Conservation (phyloP, 345 rosid genomes). For the Pseudoturritis turrita region DNA sequence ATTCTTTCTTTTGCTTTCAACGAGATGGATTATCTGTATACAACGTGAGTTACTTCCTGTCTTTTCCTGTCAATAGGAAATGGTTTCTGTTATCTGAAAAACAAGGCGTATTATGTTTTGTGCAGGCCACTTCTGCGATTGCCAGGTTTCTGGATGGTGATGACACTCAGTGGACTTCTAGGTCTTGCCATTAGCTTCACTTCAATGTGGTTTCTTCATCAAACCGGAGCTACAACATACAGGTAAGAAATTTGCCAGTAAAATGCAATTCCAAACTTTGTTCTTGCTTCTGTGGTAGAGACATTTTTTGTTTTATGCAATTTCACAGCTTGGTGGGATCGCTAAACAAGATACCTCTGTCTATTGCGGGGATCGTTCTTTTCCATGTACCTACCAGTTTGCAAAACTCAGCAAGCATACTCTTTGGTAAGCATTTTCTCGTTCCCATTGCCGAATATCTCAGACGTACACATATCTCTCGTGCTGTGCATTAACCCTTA, state of each 20-base stretch:
- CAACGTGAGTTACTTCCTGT: slow-evolving; percentile 56
- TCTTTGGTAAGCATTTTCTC: slow-evolving; percentile 56
- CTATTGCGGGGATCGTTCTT: slow-evolving; percentile 76
- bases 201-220: slow-evolving; percentile 99
- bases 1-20: slow-evolving; percentile 71
- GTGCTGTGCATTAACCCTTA: slow-evolving; percentile 15
- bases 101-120: background rate
- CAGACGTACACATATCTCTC: background rate
- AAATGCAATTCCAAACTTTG: background rate
- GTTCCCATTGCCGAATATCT: background rate
- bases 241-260: slow-evolving; percentile 45
- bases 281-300: background rate
- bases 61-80: background rate
- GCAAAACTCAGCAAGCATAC: slow-evolving; percentile 90
- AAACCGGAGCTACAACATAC: slow-evolving; percentile 97
- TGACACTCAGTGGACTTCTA: slow-evolving; percentile 84
- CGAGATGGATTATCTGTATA: slow-evolving; percentile 74
- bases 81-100: background rate
- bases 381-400: slow-evolving; percentile 91
- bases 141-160: slow-evolving; percentile 85
- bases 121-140: slow-evolving; percentile 80
- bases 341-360: slow-evolving; percentile 88
- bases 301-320: slow-evolving; percentile 1
- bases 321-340: slow-evolving; percentile 91
- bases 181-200: slow-evolving; percentile 98